Evolutionary conservation across 495 filamentous ascomycete species (phyloP).

Genomic region (Elaphomyces granulatus): DNA sequence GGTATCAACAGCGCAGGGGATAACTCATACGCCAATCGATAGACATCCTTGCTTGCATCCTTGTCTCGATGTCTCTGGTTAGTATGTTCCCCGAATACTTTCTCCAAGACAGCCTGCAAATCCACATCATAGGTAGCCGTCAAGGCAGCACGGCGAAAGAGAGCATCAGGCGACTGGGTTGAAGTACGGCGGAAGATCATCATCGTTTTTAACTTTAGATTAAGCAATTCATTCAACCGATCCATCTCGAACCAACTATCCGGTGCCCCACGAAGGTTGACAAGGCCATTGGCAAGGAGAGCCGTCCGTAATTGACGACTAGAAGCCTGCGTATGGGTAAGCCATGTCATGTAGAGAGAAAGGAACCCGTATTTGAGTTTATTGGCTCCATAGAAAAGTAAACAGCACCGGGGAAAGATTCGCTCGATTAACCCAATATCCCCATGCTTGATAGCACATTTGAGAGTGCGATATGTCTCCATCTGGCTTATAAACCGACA

Average conservation of each 20-base stretch:
- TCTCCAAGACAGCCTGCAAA: background rate
- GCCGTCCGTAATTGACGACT: slow-evolving; percentile 3
- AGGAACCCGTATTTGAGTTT: slow-evolving; percentile 8
- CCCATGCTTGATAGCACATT: slow-evolving; percentile 8
- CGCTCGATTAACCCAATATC: slow-evolving; percentile 7
- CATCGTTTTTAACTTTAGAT: slow-evolving; percentile 2
- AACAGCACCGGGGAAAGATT: slow-evolving; percentile 3
- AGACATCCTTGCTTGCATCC: background rate
- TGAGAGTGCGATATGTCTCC: slow-evolving; percentile 7
- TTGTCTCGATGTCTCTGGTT: background rate
- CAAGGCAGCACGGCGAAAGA: background rate
- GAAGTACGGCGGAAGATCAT: slow-evolving; percentile 1
- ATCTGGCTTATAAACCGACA: slow-evolving; percentile 7
- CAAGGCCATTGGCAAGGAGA: slow-evolving; percentile 7
- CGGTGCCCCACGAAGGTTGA: background rate
- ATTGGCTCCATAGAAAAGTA: slow-evolving; percentile 7
- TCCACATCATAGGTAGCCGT: background rate
- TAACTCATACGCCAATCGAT: no score
- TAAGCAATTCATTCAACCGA: slow-evolving; percentile 4
- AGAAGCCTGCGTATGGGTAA: slow-evolving; percentile 5
- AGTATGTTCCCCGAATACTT: background rate
- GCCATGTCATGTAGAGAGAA: slow-evolving; percentile 10
- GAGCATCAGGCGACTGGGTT: background rate
- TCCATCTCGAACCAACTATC: slow-evolving; percentile 3
- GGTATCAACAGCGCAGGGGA: no score